phyloP scores from a whole-genome alignment of 345 rosid genomes.

The Trapa bicornis region DNA sequence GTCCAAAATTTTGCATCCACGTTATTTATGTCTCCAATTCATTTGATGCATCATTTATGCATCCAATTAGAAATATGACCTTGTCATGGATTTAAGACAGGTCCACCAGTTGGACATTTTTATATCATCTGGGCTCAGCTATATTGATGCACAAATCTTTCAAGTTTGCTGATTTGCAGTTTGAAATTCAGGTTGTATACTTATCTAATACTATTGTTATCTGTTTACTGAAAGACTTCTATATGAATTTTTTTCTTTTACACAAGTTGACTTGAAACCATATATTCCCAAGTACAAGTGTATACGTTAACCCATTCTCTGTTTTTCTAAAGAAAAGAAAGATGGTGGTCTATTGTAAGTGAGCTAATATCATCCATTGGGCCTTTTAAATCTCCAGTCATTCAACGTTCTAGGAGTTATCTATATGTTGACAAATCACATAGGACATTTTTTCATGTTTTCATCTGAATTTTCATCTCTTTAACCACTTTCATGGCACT shows the following conservation, averaged over 20 bases:
- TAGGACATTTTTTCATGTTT: neutral
- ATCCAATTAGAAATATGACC: neutral
- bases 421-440: neutral
- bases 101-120: neutral
- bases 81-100: neutral
- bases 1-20: neutral
- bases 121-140: neutral
- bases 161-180: neutral
- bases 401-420: neutral
- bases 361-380: no score
- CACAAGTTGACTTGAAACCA: no score
- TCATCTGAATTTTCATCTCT: conserved; percentile 5
- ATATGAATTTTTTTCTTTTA: no score
- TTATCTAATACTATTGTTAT: no score
- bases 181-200: no score
- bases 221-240: no score
- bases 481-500: conserved; percentile 19
- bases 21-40: neutral
- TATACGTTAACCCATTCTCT: no score
- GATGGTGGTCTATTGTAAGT: no score
- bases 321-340: no score
- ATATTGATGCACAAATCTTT: neutral
- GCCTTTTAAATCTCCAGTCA: neutral
- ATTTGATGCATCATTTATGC: neutral
- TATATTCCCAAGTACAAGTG: no score